Conservation (phyloP, 768 basidiomycete genomes). For the Leccinum sublutescens region DNA sequence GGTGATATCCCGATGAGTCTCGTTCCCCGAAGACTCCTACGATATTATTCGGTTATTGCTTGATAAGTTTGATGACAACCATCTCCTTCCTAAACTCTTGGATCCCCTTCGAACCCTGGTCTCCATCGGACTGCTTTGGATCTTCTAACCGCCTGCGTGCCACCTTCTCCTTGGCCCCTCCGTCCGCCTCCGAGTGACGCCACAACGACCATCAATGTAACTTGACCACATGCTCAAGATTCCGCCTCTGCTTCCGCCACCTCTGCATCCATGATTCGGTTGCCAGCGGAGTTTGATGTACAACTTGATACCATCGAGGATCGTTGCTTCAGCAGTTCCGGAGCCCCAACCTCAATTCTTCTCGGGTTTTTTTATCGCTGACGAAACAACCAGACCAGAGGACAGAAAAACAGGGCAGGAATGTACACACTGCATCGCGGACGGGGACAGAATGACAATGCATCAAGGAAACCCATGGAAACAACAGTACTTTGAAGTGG, state of each 20-base stretch:
- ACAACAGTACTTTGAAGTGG: background rate
- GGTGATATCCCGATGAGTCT: no score
- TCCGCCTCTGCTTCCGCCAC: background rate
- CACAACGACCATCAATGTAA: background rate
- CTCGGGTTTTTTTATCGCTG: no score
- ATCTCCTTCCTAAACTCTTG: background rate
- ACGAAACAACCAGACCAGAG: background rate
- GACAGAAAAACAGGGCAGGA: no score
- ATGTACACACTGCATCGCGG: no score
- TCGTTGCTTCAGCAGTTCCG: no score
- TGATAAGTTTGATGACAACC: background rate
- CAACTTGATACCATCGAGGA: background rate
- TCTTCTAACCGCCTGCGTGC: background rate
- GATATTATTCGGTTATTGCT: background rate
- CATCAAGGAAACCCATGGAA: background rate
- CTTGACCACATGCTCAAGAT: background rate
- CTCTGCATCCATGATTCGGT: background rate
- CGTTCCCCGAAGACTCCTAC: background rate
- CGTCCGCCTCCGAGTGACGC: background rate
- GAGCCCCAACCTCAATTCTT: no score
- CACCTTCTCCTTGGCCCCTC: background rate
- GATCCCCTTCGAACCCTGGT: background rate
- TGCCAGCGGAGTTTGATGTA: background rate
- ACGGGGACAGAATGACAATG: background rate
- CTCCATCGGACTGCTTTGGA: background rate